Evolutionary conservation across 495 filamentous ascomycete genomes (phyloP).

Genomic region (Hypoxylon lienhwacheense): DNA sequence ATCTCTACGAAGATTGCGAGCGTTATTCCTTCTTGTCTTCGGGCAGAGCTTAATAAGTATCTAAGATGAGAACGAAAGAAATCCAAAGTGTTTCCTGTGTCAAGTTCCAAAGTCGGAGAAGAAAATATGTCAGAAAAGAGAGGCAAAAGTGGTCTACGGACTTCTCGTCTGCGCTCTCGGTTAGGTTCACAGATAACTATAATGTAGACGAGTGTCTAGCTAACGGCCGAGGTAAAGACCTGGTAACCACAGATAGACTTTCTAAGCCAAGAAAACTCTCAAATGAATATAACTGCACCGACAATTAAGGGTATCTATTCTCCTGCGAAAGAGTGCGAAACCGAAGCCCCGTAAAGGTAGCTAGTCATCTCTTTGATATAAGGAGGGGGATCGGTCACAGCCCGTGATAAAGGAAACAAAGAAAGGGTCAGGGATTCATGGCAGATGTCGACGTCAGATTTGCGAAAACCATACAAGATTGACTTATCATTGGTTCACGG

Average conservation of each 20-base stretch:
- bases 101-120: neutral
- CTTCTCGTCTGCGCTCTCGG: constrained; percentile 9
- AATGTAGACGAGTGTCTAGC: neutral
- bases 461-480: constrained; percentile 2
- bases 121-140: constrained; percentile 18
- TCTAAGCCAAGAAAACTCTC: constrained; percentile 11
- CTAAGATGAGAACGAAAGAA: constrained; percentile 1
- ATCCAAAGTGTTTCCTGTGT: neutral
- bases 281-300: neutral
- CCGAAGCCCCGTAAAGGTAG: neutral
- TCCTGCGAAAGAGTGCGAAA: neutral
- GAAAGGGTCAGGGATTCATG: constrained; percentile 5
- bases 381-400: neutral
- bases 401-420: constrained; percentile 4
- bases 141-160: constrained; percentile 3
- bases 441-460: constrained; percentile 13
- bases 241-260: constrained; percentile 18
- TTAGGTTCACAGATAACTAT: constrained; percentile 17
- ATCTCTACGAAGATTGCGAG: neutral
- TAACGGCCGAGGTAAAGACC: constrained; percentile 10
- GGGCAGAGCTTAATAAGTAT: constrained; percentile 9
- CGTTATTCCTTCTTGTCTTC: neutral
- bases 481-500: constrained; percentile 1
- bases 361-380: constrained; percentile 1
- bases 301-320: neutral